Base-by-base conservation (phyloP, 2,329 filamentous ascomycete species). In the Aspergillus terreus region DNA sequence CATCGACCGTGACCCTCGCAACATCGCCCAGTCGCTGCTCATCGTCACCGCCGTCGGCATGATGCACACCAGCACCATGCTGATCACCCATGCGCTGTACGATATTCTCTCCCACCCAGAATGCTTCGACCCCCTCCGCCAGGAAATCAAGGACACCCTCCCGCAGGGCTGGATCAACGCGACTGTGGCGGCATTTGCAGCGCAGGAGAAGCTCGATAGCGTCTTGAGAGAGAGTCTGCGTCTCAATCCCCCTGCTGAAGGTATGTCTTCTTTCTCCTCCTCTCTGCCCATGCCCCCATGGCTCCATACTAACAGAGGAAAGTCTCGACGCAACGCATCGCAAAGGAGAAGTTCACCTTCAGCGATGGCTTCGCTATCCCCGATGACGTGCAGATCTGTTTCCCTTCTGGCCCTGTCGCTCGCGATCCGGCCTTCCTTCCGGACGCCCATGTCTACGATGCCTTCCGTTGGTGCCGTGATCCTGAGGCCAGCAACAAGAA, bases 61-160 rank as follows among this genome's bases (percentile, higher is more conserved):
- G 25, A 55, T 64, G 4, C 63, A 68, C 36, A 67, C 65, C 5
- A 64, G 61, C 25, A 58, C 64, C 1, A 64, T 64, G 52, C 55
- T 62, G 1, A 52, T 67, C 50, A 64, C 60, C 5, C 64, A 81
- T 72, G 49, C 73, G 49, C 70, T 84, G 17, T 82, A 78, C 57
- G 76, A 80, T 56, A 61, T 85, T 2, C 74, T 76, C 0, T 66
- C 74, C 1, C 64, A 71, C 30, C 80, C 80, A 0, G 75, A 82
- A 27, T 72, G 79, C 57, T 59, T 79, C 27, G 66, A 74, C 2
- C 72, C 76, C 9, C 61, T 84, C 0, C 75, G 82, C 1, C 69
- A 78, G 6, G 82, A 85, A 53, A 74, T 78, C 4, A 57, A 65
- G 1, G 46, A 47, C 2, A 64, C 58, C 2, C 44, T 67, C 14